Evolutionary conservation across 768 basidiomycete genomes (phyloP), one percentile per base, ranked within the genome.

Genomic region (Termitomyces sp.): DNA sequence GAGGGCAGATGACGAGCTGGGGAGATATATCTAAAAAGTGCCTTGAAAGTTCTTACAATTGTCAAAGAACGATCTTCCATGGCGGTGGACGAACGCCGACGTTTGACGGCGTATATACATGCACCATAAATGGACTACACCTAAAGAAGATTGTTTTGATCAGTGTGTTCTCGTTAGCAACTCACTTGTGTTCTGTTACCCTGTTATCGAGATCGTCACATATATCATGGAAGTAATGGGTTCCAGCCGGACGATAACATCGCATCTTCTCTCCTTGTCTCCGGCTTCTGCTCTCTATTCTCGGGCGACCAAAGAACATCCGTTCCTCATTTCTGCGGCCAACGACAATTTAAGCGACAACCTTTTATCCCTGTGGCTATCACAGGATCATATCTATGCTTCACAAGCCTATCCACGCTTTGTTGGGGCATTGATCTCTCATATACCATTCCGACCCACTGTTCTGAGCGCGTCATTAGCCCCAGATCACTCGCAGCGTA

Each of bases 361-460:
- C 1, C 73, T 76, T 25, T 79, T 91, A 16, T 74, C 78, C 1
- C 71, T 84, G 47, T 90, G 84, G 80, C 79, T 90, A 56, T 77
- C 80, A 14, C 89, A 91, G 61, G 89, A 91, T 66, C 79, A 83
- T 49, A 79, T 86, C 54, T 91, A 90, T 66, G 88, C 87, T 30
- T 81, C 82, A 1, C 82, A 85, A 54, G 89, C 85, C 1, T 90
- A 89, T 66, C 86, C 88, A 14, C 80, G 79, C 52, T 88, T 87
- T 72, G 81, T 89, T 60, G 86, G 85, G 27, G 68, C 78, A 2
- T 77, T 89, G 46, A 84, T 91, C 59, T 64, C 82, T 7, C 75
- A 77, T 35, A 82, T 89, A 57, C 84, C 84, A 2, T 78, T 79
- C 63, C 66, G 73, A 25, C 68, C 70, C 1, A 57, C 68, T 8